Conservation (phyloP, 1,139 yeast species). For the Entelexis paramagnoliae region DNA sequence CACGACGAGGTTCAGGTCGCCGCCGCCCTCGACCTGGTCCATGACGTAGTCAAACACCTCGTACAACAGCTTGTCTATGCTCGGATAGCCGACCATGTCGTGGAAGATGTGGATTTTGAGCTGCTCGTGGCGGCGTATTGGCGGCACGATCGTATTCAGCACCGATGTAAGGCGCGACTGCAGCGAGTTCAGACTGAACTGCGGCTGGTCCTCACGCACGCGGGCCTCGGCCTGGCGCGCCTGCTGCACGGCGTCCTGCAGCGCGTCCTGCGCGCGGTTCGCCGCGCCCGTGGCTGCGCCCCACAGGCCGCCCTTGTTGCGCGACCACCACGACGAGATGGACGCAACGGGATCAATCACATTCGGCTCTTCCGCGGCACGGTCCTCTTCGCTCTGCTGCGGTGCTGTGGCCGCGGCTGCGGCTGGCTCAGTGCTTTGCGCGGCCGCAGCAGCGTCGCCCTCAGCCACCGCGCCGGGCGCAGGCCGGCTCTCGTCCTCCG, state of each 20-base stretch:
- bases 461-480: background rate
- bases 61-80: conserved; percentile 54
- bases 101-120: conserved; percentile 72
- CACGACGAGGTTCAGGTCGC: conserved; percentile 41
- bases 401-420: too few relatives aligned
- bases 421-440: background rate
- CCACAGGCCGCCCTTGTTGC: conserved; percentile 35
- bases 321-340: conserved; percentile 59
- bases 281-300: conserved; percentile 55
- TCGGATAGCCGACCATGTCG: conserved; percentile 65
- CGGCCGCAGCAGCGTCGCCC: conserved; percentile 7
- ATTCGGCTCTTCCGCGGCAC: background rate
- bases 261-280: conserved; percentile 14
- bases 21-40: conserved; percentile 88
- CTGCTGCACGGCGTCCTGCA: conserved; percentile 20
- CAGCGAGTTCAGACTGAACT: conserved; percentile 29
- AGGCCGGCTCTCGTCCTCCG: background rate
- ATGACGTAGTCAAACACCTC: conserved; percentile 71
- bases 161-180: conserved; percentile 40
- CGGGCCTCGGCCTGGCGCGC: conserved; percentile 38
- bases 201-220: conserved; percentile 31
- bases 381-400: too few relatives aligned
- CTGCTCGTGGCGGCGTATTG: conserved; percentile 53
- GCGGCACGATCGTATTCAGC: conserved; percentile 47
- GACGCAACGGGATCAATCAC: conserved; percentile 53